Evolutionary conservation across 139 green algal genomes (phyloP).

Genomic region (Picochlorum sp.): DNA sequence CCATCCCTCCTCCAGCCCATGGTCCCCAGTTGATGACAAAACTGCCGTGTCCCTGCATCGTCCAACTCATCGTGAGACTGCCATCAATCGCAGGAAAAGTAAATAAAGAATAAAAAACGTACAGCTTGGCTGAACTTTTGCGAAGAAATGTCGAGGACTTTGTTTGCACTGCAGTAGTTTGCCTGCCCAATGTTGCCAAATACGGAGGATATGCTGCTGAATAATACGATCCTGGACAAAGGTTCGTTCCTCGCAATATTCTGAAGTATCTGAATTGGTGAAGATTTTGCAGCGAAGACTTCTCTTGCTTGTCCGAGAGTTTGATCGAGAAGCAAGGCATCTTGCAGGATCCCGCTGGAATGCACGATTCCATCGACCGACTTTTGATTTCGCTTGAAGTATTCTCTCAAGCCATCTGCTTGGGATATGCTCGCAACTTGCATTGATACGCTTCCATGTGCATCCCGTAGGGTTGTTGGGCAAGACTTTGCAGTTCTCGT

Average conservation of each 20-base stretch:
- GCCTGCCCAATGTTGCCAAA: slow-evolving; percentile 39
- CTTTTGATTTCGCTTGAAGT: not conserved
- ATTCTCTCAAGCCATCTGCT: not conserved
- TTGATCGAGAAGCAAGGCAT: slow-evolving; percentile 24
- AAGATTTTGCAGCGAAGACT: slow-evolving; percentile 28
- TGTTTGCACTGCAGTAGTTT: slow-evolving; percentile 40
- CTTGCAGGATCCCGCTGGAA: slow-evolving; percentile 26
- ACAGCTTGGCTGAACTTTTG: not conserved
- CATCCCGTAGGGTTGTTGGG: no score
- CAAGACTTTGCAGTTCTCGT: not conserved
- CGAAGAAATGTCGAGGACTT: slow-evolving; percentile 24
- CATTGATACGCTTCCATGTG: no score
- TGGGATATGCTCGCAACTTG: not conserved
- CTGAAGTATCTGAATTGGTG: not conserved
- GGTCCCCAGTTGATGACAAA: slow-evolving; percentile 37
- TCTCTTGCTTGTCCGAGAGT: slow-evolving; percentile 8
- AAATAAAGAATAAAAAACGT: no score
- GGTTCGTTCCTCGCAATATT: not conserved
- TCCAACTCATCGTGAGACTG: not conserved
- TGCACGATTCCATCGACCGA: slow-evolving; percentile 24
- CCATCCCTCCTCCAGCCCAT: slow-evolving; percentile 33
- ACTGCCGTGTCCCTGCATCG: slow-evolving; percentile 5
- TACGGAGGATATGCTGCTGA: slow-evolving; percentile 30
- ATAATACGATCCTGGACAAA: slow-evolving; percentile 19
- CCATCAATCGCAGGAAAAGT: no score